Conservation (phyloP, 257 asterid species). For the Solanum etuberosum region DNA sequence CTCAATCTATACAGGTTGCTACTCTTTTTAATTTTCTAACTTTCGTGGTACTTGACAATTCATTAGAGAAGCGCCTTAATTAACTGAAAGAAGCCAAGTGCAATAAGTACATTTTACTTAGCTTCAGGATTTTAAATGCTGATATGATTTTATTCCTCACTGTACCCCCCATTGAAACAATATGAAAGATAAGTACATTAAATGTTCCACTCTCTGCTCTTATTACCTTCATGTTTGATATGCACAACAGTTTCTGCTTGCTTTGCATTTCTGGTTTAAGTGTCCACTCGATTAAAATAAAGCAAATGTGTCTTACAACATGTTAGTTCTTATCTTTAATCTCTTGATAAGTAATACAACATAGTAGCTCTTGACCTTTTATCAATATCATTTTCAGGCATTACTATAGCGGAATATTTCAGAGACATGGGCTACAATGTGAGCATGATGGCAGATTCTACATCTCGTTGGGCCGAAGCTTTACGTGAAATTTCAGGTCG, state of each 20-base stretch:
- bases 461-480: slow-evolving; percentile 99
- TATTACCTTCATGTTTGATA: background rate
- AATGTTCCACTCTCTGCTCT: background rate
- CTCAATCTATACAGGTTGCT: slow-evolving; percentile 84
- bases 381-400: slow-evolving; percentile 45
- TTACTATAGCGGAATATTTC: slow-evolving; percentile 92
- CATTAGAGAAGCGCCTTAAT: background rate
- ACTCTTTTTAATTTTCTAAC: background rate
- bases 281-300: background rate
- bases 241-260: background rate
- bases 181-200: background rate
- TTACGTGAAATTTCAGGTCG: slow-evolving; percentile 99
- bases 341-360: background rate
- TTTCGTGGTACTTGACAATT: background rate
- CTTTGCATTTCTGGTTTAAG: background rate
- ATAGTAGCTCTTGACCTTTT: background rate
- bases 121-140: background rate
- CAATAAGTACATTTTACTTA: background rate
- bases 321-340: background rate
- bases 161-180: background rate
- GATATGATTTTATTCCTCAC: background rate
- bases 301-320: background rate
- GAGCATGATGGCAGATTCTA: slow-evolving; percentile 99
- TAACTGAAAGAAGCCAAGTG: background rate
- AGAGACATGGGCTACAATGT: slow-evolving; percentile 99